A percentile compares a stretch with the other conserved stretches of the same genome.
These are phyloP conservation scores for Colletotrichum nymphaeae DNA, from an alignment of 2,329 filamentous ascomycete genomes.

Conservation along the genomic window DNA sequence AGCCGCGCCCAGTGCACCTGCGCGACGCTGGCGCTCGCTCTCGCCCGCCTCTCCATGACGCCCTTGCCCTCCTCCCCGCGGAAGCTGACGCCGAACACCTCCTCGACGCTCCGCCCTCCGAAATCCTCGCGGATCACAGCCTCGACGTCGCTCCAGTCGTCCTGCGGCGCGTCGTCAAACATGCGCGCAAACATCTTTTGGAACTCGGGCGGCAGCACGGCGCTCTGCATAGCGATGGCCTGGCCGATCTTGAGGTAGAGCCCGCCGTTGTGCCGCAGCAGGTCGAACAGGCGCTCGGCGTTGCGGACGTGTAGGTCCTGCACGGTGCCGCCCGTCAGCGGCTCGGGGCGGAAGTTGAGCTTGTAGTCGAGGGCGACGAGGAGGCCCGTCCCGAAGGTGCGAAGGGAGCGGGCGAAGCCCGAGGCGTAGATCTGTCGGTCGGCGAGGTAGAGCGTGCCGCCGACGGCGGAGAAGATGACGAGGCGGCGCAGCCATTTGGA, in stretches of 20 bases:
- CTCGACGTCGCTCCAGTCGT: slow-evolving; percentile 87
- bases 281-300: slow-evolving; percentile 83
- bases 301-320: slow-evolving; percentile 84
- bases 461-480: slow-evolving; percentile 67
- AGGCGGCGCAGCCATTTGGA: slow-evolving; percentile 84
- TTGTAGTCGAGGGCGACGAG: slow-evolving; percentile 94
- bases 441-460: slow-evolving; percentile 72
- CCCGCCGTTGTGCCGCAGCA: slow-evolving; percentile 88
- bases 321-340: slow-evolving; percentile 78
- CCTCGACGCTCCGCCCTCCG: slow-evolving; percentile 82
- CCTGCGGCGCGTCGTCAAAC: slow-evolving; percentile 98
- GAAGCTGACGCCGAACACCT: slow-evolving; percentile 93
- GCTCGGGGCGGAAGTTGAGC: slow-evolving; percentile 89
- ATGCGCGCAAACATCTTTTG: slow-evolving; percentile 96
- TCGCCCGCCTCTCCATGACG: slow-evolving; percentile 68
- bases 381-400: slow-evolving; percentile 84
- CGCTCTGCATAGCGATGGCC: slow-evolving; percentile 98
- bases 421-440: slow-evolving; percentile 85
- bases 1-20: slow-evolving; percentile 96
- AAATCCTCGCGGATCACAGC: slow-evolving; percentile 90
- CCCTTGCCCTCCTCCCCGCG: slow-evolving; percentile 75
- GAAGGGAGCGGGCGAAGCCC: slow-evolving; percentile 79
- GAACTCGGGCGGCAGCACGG: slow-evolving; percentile 92
- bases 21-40: slow-evolving; percentile 90
- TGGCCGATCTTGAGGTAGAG: slow-evolving; percentile 98